Base-by-base conservation (phyloP, 176 grass and related monocot genomes). In the bread wheat (Triticum aestivum) region DNA sequence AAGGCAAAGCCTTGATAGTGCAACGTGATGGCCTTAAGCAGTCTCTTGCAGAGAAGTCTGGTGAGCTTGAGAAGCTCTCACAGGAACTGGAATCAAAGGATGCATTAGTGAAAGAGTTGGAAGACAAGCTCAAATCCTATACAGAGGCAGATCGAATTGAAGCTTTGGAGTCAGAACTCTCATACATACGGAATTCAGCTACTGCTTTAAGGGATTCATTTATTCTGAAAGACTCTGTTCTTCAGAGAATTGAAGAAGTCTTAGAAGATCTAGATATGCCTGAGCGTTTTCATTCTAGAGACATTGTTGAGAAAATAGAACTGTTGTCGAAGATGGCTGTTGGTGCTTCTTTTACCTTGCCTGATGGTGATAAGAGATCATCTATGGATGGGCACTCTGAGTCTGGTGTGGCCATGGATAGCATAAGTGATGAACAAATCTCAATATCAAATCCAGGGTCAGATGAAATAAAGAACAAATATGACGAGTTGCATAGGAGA, bases 191-290 rank as follows among this genome's bases (percentile, higher is more conserved):
- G 6, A 96, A 96, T 86, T 98, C 97, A 33, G 91, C 93, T 81
- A 96, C 92, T 90, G 97, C 92, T 77, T 80, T 98, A 88, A 92
- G 97, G 76, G 97, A 98, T 78, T 98, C 97, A 39, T 98, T 98
- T 94, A 92, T 98, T 87, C 82, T 91, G 12, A 94, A 95, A 85
- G 97, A 98, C 64, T 96, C 97, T 77, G 73, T 98, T 85, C 89
- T 98, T 91, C 97, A 96, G 87, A 94, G 93, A 83, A 98, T 98
- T 73, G 97, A 98, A 86, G 94, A 96, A 86, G 90, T 98, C 51
- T 87, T 98, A 76, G 97, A 98, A 95, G 97, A 98, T 23, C 91
- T 98, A 41, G 94, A 98, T 75, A 90, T 98, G 77, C 94, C 97
- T 41, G 97, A 98, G 68, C 79, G 94, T 65, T 98, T 96, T 86